Percentiles rank a stretch among this genome's conserved stretches.
These are phyloP conservation scores for Trichomonascaceae sp. DNA, from an alignment of 1,139 yeast species.

Conservation along the genomic window DNA sequence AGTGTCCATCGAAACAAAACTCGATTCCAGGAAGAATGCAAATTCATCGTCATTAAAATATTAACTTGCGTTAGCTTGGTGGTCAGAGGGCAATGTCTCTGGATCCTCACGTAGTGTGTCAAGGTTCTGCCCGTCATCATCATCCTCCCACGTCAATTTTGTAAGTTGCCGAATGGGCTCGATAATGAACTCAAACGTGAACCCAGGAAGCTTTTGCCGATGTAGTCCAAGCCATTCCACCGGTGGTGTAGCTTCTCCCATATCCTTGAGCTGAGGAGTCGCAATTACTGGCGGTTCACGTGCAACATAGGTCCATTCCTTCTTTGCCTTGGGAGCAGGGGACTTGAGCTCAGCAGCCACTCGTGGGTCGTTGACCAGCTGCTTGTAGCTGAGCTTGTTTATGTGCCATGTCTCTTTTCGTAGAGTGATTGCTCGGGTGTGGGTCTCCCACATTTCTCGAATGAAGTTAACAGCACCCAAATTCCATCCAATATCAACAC, in stretches of 20 bases:
- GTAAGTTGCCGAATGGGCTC: slow-evolving; percentile 10
- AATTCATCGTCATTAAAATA: no score
- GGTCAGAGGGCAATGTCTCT: no score
- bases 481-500: slow-evolving; percentile 88
- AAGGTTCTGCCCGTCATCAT: no score
- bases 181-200: slow-evolving; percentile 71
- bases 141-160: no score
- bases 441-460: slow-evolving; percentile 81
- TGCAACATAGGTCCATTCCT: slow-evolving; percentile 48
- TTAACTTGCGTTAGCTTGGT: no score
- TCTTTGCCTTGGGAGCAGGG: slow-evolving; percentile 17
- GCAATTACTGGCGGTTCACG: slow-evolving; percentile 68
- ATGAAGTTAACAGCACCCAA: slow-evolving; percentile 85
- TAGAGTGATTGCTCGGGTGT: slow-evolving; percentile 42
- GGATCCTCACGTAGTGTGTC: no score
- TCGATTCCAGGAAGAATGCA: no score
- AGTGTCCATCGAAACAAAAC: no score
- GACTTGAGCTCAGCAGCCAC: slow-evolving; percentile 16
- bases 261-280: slow-evolving; percentile 77
- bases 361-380: slow-evolving; percentile 15
- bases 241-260: slow-evolving; percentile 97
- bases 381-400: no score
- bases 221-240: slow-evolving; percentile 95
- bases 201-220: slow-evolving; percentile 68
- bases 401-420: slow-evolving; percentile 33